Percentiles rank a stretch among this genome's conserved stretches.
phyloP scores from a whole-genome alignment of 305 asterid species.

The Striga hermonthica region DNA sequence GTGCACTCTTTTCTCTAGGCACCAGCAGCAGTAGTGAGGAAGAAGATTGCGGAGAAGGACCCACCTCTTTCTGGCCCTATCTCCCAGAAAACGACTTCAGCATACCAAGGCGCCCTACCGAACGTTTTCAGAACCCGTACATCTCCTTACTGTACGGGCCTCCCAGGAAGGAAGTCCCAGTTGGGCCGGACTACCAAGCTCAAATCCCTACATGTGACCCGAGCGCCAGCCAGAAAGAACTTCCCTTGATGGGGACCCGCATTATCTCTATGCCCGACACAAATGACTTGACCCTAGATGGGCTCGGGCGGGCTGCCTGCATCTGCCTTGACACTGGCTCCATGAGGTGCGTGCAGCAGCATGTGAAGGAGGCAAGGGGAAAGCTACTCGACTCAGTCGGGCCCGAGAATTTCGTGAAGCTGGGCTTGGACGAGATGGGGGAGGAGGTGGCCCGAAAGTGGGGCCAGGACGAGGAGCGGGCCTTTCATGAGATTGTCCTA shows the following conservation, averaged over 20 bases:
- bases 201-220: constrained; percentile 49
- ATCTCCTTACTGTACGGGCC: constrained; percentile 42
- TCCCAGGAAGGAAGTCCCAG: constrained; percentile 58
- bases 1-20: constrained; percentile 45
- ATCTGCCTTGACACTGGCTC: constrained; percentile 66
- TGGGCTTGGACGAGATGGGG: constrained; percentile 75
- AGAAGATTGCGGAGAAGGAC: constrained; percentile 47
- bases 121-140: constrained; percentile 44
- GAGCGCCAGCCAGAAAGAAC: constrained; percentile 21
- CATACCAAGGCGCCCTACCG: constrained; percentile 41
- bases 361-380: constrained; percentile 42
- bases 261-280: constrained; percentile 53
- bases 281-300: constrained; percentile 35
- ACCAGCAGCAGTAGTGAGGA: constrained; percentile 59
- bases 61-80: constrained; percentile 37
- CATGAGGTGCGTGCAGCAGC: constrained; percentile 22
- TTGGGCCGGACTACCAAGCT: constrained; percentile 70
- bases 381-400: constrained; percentile 47
- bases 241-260: constrained; percentile 41
- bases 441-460: constrained; percentile 61
- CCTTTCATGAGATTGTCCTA: constrained; percentile 59
- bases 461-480: constrained; percentile 61
- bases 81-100: constrained; percentile 42
- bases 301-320: constrained; percentile 48
- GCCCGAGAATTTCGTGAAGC: constrained; percentile 39